A percentile compares a stretch with the other conserved stretches of the same genome.
phyloP scores from a whole-genome alignment of 352 stramenopile genomes.

The Phytophthora kernoviae region DNA sequence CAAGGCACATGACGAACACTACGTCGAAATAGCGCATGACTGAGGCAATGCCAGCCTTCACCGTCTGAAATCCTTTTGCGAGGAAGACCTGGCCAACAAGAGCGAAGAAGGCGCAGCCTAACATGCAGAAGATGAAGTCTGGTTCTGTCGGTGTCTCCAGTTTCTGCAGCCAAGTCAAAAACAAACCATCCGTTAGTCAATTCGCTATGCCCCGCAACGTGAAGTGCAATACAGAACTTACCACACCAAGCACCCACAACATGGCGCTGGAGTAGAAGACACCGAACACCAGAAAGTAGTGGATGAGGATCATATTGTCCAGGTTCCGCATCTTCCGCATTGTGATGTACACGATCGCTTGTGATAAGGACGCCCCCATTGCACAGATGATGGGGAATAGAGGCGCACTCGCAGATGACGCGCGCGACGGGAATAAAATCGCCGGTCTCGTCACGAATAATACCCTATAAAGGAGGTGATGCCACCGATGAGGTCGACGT shows the following conservation, averaged over 20 bases:
- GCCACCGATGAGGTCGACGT: constrained; percentile 40
- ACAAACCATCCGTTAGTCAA: constrained; percentile 2
- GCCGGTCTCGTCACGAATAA: constrained; percentile 56
- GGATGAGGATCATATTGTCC: constrained; percentile 43
- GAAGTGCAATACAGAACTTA: constrained; percentile 9
- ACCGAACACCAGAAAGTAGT: constrained; percentile 57
- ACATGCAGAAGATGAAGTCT: constrained; percentile 44
- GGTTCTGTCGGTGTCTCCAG: constrained; percentile 12
- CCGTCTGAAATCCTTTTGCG: constrained; percentile 62
- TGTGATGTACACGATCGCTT: constrained; percentile 50
- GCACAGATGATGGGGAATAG: constrained; percentile 39
- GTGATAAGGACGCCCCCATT: constrained; percentile 31
- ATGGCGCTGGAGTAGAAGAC: constrained; percentile 32
- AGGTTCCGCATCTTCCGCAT: constrained; percentile 59
- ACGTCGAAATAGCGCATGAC: constrained; percentile 80
- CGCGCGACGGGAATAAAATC: constrained; percentile 46
- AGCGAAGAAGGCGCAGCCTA: constrained; percentile 49
- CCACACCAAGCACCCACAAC: constrained; percentile 29
- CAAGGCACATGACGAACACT: constrained; percentile 65
- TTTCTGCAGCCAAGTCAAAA: constrained; percentile 3
- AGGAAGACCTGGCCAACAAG: constrained; percentile 61
- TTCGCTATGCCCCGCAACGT: neutral
- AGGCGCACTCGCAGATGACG: constrained; percentile 5
- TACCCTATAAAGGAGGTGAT: constrained; percentile 57
- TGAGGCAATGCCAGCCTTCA: constrained; percentile 62